Base-by-base conservation (phyloP, 768 basidiomycete species). In the Coprinellus aureogranulatus region DNA sequence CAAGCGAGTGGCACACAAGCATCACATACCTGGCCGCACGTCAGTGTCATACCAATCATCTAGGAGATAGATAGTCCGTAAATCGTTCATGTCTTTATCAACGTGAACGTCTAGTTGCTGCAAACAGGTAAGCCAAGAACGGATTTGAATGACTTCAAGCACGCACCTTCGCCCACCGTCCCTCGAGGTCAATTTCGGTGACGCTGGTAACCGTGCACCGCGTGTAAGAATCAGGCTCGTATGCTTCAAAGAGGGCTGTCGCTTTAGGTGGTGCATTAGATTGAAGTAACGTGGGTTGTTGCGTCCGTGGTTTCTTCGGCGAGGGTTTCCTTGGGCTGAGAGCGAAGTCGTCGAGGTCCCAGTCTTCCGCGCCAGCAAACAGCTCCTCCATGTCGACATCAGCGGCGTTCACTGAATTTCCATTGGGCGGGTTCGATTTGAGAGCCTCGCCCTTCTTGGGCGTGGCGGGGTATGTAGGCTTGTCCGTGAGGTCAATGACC, bases 11-110 rank as follows among this genome's bases (percentile, higher is more conserved):
- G 25, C 26, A 20, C 10, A 16, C 10, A 16, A 16, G 40, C 18
- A 31, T 12, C 28, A n/a, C 77, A 8, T 62, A 90, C 90, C 89
- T 59, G 74, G 62, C 8, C 79, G 78, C 50, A 91, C 73, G 47
- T 86, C 82, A 8, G 86, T 81, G 22, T 80, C 72, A 5, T 79
- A 75, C 93, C 94, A 97, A 61, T 94, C 90, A 57, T 94, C 90
- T 30, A 74, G 78, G 1, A 98, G 77, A 48, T 83, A 73, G 5
- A 95, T 81, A 14, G 69, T 71, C 12, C 83, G 75, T 27, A 55
- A 58, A 37, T 77, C 79, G 28, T 71, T 72, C 9, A 61, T 66
- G 9, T 40, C 23, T 27, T 70, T 67, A 12, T 79, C 72, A 1
- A 81, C 66, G 44, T 72, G 75, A 4, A 88, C 84, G 2, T 71